These are phyloP conservation scores for Termitomyces sp. DNA, from an alignment of 768 basidiomycete species.

Conservation along the genomic window DNA sequence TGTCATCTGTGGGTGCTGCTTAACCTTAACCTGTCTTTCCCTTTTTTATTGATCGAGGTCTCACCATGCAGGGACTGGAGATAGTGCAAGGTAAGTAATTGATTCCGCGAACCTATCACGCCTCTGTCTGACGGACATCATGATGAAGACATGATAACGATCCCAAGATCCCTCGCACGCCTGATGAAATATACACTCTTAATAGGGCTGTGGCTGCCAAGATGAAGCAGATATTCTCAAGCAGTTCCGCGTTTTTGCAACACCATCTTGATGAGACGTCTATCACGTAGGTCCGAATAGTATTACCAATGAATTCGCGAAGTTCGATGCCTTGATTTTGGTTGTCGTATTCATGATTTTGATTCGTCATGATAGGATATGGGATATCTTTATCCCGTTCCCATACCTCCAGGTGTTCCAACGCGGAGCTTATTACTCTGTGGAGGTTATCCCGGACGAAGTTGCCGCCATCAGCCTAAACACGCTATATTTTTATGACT, in stretches of 20 bases:
- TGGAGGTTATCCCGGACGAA: slow-evolving; percentile 74
- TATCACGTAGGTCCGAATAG: slow-evolving; percentile 56
- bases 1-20: slow-evolving; percentile 65
- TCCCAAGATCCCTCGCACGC: slow-evolving; percentile 74
- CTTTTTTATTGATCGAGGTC: background rate
- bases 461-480: slow-evolving; percentile 84
- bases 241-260: slow-evolving; percentile 24
- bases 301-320: slow-evolving; percentile 65
- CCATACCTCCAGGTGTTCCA: slow-evolving; percentile 79
- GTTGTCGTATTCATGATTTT: slow-evolving; percentile 14
- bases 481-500: slow-evolving; percentile 89
- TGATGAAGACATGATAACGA: slow-evolving; percentile 80
- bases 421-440: slow-evolving; percentile 81
- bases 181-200: slow-evolving; percentile 72
- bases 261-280: slow-evolving; percentile 12
- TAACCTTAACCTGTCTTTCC: slow-evolving; percentile 6
- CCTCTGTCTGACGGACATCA: slow-evolving; percentile 3
- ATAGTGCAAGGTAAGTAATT: slow-evolving; percentile 66
- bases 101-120: background rate
- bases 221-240: slow-evolving; percentile 74
- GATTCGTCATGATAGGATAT: slow-evolving; percentile 52
- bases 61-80: slow-evolving; percentile 62
- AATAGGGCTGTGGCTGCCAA: slow-evolving; percentile 66
- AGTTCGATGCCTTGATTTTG: slow-evolving; percentile 42
- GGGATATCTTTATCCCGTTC: slow-evolving; percentile 80